These are phyloP conservation scores for Tricholoma sp. DNA, from an alignment of 768 basidiomycete genomes.

Conservation along the genomic window DNA sequence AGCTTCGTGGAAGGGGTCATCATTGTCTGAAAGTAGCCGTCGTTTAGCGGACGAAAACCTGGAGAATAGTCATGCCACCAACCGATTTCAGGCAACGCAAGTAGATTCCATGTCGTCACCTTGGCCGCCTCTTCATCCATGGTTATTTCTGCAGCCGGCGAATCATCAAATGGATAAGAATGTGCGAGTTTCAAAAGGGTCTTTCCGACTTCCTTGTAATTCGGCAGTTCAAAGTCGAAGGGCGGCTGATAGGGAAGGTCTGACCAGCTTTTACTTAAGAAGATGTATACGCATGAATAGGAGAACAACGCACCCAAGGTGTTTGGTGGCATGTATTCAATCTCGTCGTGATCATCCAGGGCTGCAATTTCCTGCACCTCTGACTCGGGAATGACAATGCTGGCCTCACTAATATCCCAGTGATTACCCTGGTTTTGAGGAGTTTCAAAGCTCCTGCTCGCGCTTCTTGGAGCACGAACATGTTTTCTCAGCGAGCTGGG, in stretches of 20 bases:
- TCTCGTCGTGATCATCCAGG: constrained; percentile 38
- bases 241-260: constrained; percentile 40
- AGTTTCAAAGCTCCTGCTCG: constrained; percentile 53
- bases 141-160: constrained; percentile 24
- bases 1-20: constrained; percentile 24
- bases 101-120: constrained; percentile 23
- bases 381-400: constrained; percentile 27
- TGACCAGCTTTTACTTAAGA: constrained; percentile 11
- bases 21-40: constrained; percentile 15
- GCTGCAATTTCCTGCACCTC: constrained; percentile 22
- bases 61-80: neutral
- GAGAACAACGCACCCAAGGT: constrained; percentile 26
- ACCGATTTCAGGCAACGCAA: constrained; percentile 27
- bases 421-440: constrained; percentile 60
- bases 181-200: constrained; percentile 29
- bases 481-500: constrained; percentile 69
- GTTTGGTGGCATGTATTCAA: constrained; percentile 52
- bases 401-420: constrained; percentile 70
- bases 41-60: neutral
- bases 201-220: constrained; percentile 38
- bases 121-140: constrained; percentile 20
- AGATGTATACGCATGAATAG: neutral
- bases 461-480: constrained; percentile 48
- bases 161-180: constrained; percentile 28
- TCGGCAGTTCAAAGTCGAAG: constrained; percentile 39